Percentiles rank a stretch among this genome's conserved stretches.
phyloP scores from a whole-genome alignment of 768 basidiomycete genomes.

The Pleurotus cornucopiae region DNA sequence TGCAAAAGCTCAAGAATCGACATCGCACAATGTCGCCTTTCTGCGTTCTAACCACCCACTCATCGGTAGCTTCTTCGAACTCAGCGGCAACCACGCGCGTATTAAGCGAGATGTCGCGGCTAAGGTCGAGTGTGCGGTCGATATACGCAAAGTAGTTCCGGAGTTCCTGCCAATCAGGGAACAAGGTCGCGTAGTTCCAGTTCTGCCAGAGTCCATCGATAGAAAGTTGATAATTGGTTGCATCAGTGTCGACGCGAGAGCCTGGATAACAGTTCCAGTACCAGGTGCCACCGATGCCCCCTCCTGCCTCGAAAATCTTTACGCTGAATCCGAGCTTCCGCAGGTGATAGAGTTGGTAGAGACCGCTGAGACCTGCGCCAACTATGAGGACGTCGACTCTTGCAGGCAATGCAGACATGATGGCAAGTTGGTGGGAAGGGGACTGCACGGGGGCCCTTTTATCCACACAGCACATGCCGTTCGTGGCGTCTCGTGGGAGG shows the following conservation, averaged over 20 bases:
- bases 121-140: constrained; percentile 20
- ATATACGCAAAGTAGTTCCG: constrained; percentile 18
- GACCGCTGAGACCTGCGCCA: constrained; percentile 4
- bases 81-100: constrained; percentile 18
- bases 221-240: not conserved
- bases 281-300: constrained; percentile 14
- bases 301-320: constrained; percentile 1
- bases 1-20: constrained; percentile 13
- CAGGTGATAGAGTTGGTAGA: not conserved
- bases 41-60: constrained; percentile 12
- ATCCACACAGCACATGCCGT: too few relatives aligned
- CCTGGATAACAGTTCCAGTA: constrained; percentile 4
- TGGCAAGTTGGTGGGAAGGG: too few relatives aligned
- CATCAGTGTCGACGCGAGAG: constrained; percentile 3
- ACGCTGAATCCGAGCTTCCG: not conserved
- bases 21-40: constrained; percentile 5
- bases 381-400: constrained; percentile 3
- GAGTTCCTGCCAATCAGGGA: constrained; percentile 7
- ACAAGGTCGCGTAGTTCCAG: not conserved
- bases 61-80: constrained; percentile 11
- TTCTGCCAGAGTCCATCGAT: constrained; percentile 5
- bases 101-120: constrained; percentile 18
- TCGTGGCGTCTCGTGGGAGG: too few relatives aligned
- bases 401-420: too few relatives aligned
- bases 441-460: too few relatives aligned